Percentiles rank a stretch among this genome's conserved stretches.
phyloP scores from a whole-genome alignment of 345 rosid genomes.

The Hibiscus mutabilis region DNA sequence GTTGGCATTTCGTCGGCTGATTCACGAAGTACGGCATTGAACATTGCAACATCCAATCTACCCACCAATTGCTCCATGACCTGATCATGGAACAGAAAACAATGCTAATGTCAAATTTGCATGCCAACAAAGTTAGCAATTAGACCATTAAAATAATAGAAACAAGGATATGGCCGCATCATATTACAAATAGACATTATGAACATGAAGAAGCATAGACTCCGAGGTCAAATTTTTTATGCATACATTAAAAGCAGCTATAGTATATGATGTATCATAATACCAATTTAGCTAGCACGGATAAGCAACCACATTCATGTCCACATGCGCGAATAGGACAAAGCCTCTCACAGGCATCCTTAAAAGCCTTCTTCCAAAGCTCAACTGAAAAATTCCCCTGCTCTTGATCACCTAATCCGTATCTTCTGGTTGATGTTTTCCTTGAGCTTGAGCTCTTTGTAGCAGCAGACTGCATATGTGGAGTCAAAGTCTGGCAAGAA shows the following conservation, averaged over 20 bases:
- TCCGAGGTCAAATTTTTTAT: not conserved
- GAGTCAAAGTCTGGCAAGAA: constrained; percentile 66
- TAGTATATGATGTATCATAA: not conserved
- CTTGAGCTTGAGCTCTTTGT: constrained; percentile 53
- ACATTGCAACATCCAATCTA: constrained; percentile 94
- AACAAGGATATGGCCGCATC: not conserved
- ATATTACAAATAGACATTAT: constrained; percentile 2
- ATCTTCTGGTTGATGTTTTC: constrained; percentile 45
- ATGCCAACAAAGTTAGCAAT: constrained; percentile 9
- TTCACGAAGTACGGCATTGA: constrained; percentile 93
- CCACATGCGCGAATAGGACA: constrained; percentile 66
- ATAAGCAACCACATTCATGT: constrained; percentile 52
- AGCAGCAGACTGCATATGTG: constrained; percentile 73
- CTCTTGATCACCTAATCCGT: constrained; percentile 48
- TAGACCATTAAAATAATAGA: not conserved
- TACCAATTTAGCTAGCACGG: constrained; percentile 75
- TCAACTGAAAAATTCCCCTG: constrained; percentile 68
- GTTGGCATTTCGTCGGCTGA: constrained; percentile 93
- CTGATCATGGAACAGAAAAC: constrained; percentile 29
- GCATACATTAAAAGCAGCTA: not conserved
- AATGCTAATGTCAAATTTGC: not conserved
- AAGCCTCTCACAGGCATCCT: constrained; percentile 84
- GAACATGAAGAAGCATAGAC: not conserved
- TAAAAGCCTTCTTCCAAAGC: constrained; percentile 86
- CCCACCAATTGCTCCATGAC: constrained; percentile 80